Conservation (phyloP, 2,329 filamentous ascomycete genomes). For the Aspergillus versicolor region DNA sequence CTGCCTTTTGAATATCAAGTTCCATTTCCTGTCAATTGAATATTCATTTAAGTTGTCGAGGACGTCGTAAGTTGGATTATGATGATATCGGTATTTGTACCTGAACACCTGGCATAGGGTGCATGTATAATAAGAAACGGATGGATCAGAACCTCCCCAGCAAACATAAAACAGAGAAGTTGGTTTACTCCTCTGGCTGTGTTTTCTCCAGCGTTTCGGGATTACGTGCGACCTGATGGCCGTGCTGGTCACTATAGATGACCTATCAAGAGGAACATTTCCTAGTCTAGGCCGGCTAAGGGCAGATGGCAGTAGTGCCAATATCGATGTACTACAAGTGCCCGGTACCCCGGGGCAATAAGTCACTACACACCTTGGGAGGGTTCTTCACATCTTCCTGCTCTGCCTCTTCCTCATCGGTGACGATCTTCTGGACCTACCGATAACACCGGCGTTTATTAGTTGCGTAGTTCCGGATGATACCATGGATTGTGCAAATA, state of each 20-base stretch:
- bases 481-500: too few relatives aligned
- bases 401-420: constrained; percentile 20
- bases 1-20: too few relatives aligned
- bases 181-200: constrained; percentile 1
- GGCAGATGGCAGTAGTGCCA: too few relatives aligned
- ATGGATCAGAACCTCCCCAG: neutral
- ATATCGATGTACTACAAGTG: neutral
- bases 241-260: constrained; percentile 28
- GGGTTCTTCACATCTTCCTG: constrained; percentile 26
- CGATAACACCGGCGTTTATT: too few relatives aligned
- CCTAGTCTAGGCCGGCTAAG: too few relatives aligned
- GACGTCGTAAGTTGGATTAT: too few relatives aligned
- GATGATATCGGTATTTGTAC: too few relatives aligned
- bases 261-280: constrained; percentile 13
- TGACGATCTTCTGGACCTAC: constrained; percentile 25
- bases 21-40: too few relatives aligned
- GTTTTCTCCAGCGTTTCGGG: constrained; percentile 23
- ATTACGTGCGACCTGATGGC: constrained; percentile 27
- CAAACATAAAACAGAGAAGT: neutral
- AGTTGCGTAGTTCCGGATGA: too few relatives aligned
- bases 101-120: too few relatives aligned
- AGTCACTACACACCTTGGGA: constrained; percentile 20
- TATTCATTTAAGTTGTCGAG: too few relatives aligned
- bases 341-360: neutral
- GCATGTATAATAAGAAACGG: too few relatives aligned